Conservation (phyloP, 2,329 filamentous ascomycete species). For the Talaromyces verruculosus region DNA sequence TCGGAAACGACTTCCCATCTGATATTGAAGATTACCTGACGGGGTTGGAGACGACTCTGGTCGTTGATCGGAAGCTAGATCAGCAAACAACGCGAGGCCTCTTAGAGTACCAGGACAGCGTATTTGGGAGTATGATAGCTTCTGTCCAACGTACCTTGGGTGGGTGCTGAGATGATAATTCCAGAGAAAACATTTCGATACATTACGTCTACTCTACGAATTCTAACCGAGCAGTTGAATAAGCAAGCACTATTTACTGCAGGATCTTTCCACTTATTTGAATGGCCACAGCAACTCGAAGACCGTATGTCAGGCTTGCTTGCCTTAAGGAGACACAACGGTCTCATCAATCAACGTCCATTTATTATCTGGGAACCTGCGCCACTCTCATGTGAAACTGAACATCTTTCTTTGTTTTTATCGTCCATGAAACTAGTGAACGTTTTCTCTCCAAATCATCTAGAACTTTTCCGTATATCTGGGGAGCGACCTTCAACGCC, state of each 20-base stretch:
- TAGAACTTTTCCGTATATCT: not conserved
- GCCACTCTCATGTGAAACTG: not conserved
- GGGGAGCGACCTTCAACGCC: not conserved
- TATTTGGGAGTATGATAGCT: not conserved
- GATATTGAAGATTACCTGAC: not conserved
- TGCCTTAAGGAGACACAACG: not conserved
- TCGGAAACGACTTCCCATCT: not conserved
- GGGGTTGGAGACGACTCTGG: not conserved
- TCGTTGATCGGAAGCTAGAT: not conserved
- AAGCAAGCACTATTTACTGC: not conserved
- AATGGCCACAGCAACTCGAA: not conserved
- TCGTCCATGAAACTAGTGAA: not conserved
- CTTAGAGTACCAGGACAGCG: not conserved
- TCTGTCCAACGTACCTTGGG: no score
- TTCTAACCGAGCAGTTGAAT: not conserved
- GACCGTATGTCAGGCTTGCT: not conserved
- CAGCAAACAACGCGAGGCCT: not conserved
- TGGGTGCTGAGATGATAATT: not conserved
- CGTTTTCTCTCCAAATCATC: not conserved
- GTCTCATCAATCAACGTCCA: not conserved
- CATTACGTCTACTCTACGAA: not conserved
- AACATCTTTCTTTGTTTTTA: not conserved
- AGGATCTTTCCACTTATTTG: not conserved
- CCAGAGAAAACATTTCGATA: constrained; percentile 1
- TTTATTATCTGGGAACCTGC: not conserved